Percentiles rank a stretch among this genome's conserved stretches.
phyloP scores from a whole-genome alignment of 1,139 yeast genomes.

The Candida anutae region DNA sequence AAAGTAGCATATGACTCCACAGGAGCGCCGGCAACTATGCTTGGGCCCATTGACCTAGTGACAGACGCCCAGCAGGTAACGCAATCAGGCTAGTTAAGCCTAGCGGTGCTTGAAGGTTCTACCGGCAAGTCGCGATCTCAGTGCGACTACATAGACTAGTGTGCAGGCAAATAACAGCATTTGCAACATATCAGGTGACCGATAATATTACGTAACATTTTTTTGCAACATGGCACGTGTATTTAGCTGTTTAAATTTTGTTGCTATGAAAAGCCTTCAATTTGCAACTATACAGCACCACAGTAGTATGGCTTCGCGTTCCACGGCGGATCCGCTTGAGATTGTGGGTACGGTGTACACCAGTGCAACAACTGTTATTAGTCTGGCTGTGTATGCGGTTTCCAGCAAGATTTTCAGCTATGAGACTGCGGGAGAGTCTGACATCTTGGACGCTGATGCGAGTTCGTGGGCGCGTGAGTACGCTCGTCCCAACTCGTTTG shows the following conservation, averaged over 20 bases:
- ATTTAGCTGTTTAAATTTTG: background rate
- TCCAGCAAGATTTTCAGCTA: slow-evolving; percentile 65
- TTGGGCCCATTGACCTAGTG: too few relatives aligned
- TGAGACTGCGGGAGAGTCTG: slow-evolving; percentile 53
- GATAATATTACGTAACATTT: too few relatives aligned
- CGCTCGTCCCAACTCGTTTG: slow-evolving; percentile 45
- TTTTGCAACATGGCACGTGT: slow-evolving; percentile 2
- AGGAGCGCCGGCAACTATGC: too few relatives aligned
- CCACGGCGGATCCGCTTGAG: slow-evolving; percentile 48
- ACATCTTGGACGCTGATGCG: slow-evolving; percentile 53
- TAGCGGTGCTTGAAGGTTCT: too few relatives aligned
- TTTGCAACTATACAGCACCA: background rate
- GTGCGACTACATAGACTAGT: too few relatives aligned
- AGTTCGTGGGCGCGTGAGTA: slow-evolving; percentile 52
- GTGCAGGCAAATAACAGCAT: too few relatives aligned
- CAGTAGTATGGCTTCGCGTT: too few relatives aligned
- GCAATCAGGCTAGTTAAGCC: too few relatives aligned
- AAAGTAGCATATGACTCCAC: too few relatives aligned
- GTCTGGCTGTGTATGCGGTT: slow-evolving; percentile 58
- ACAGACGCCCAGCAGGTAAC: too few relatives aligned
- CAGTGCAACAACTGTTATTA: slow-evolving; percentile 57
- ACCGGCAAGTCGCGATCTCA: too few relatives aligned
- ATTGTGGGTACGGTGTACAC: slow-evolving; percentile 46
- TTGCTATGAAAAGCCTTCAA: background rate
- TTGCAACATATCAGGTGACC: too few relatives aligned